Base-by-base conservation (phyloP, 2,329 filamentous ascomycete genomes). In the Aspergillus transmontanensis region DNA sequence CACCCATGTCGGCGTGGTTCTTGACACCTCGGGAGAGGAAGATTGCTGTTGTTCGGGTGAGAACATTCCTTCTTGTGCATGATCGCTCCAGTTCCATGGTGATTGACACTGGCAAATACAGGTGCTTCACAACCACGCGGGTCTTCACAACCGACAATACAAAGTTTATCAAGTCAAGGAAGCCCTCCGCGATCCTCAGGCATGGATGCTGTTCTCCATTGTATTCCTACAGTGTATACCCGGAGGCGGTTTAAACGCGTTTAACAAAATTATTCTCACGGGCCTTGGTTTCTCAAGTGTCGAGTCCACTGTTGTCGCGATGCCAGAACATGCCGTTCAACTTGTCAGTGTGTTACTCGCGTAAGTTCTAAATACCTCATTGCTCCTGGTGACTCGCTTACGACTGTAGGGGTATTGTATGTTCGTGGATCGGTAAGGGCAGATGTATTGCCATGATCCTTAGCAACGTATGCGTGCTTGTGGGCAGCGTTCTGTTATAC, bases 191-290 rank as follows among this genome's bases (percentile, higher is more conserved):
- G 51, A 55, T 16, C n/a, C 32, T 11, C 43, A 58, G 21, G 43
- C 30, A 12, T 58, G 56, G 56, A 58, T 58, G 56, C 3, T 58
- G 14, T 58, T 30, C 12, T n/a, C 43, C 14, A 30, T 32, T 14
- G 43, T 23, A 6, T 58, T 58, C 19, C 36, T 58, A 32, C 43
- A 50, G 30, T 58, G 56, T 36, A 50, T 58, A 28, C 56, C 56
- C 7, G 43, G 19, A 32, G 56, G 43, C 6, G 56, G 56, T 2
- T 36, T 50, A 2, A 58, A 23, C 11, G 56, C 56, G 30, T 58
- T 58, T n/a, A 26, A 34, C 23, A 58, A 58, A 30, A 30, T 58
- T 16, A 58, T 58, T 30, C 30, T 58, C 6, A 58, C 39, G 4
- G 56, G 56, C 7, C 23, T 58, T 14, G 56, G 56, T 7, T 48